Percentiles rank a stretch among this genome's conserved stretches.
Conservation (phyloP, 495 filamentous ascomycete species). For the Aspergillus saccharolyticus region DNA sequence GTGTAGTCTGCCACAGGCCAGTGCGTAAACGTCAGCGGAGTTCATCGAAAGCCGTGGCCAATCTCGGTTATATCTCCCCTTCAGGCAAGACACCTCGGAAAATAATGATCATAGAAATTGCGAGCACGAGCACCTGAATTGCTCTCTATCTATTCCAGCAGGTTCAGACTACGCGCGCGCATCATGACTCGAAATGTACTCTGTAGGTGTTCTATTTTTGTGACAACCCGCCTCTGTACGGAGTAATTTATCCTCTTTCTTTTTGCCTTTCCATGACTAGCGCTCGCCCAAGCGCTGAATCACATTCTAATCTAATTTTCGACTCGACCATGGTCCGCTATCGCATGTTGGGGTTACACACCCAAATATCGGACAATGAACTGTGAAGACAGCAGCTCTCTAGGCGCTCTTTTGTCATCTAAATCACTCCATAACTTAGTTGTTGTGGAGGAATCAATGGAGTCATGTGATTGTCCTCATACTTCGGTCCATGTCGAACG, state of each 20-base stretch:
- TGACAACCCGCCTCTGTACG: neutral
- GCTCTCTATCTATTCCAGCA: neutral
- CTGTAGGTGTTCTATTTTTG: neutral
- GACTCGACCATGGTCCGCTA: neutral
- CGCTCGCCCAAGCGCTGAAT: neutral
- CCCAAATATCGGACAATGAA: neutral
- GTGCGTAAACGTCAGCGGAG: slow-evolving; percentile 2
- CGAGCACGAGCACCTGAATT: neutral
- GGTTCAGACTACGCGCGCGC: too few relatives aligned
- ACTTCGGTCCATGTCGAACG: too few relatives aligned
- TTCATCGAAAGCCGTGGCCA: slow-evolving; percentile 2
- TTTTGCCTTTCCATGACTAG: neutral
- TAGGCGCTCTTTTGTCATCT: neutral
- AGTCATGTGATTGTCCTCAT: neutral
- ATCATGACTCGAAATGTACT: too few relatives aligned
- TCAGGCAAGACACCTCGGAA: slow-evolving; percentile 22
- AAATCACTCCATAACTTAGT: too few relatives aligned
- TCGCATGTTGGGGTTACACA: neutral
- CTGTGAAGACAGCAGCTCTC: neutral
- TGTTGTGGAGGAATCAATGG: too few relatives aligned
- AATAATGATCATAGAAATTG: neutral
- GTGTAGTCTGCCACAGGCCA: neutral
- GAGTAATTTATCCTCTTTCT: too few relatives aligned
- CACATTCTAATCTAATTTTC: neutral
- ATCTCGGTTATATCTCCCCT: slow-evolving; percentile 28